A percentile compares a stretch with the other conserved stretches of the same genome.
phyloP scores from a whole-genome alignment of 208 protist genomes.

The Acanthamoeba lenticulata region DNA sequence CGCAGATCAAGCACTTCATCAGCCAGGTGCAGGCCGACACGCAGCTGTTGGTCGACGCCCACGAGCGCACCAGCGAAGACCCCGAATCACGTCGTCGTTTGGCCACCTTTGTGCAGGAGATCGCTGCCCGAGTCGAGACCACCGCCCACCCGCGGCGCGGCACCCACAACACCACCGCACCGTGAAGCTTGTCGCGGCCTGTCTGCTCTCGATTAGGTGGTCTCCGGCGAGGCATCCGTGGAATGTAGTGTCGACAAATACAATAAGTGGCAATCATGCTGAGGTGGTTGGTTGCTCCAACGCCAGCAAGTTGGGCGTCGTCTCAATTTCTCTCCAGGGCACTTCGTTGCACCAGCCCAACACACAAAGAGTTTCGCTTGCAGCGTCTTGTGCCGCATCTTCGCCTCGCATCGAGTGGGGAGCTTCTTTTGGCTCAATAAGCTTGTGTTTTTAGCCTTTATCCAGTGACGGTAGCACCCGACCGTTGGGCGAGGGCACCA shows the following conservation, averaged over 20 bases:
- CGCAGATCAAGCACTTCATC: constrained; percentile 19
- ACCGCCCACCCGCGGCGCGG: not conserved
- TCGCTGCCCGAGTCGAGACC: not conserved
- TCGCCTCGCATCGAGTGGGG: too few relatives aligned
- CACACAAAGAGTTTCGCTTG: too few relatives aligned
- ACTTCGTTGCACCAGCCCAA: too few relatives aligned
- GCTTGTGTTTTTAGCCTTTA: not conserved
- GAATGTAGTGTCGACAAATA: not conserved
- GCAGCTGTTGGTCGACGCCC: not conserved
- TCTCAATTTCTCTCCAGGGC: not conserved
- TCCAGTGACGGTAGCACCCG: not conserved
- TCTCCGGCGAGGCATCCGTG: not conserved
- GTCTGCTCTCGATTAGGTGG: not conserved
- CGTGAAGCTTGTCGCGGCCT: too few relatives aligned
- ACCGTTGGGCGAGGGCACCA: not conserved
- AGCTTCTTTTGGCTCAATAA: too few relatives aligned
- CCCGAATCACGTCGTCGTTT: not conserved
- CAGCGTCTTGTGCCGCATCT: too few relatives aligned
- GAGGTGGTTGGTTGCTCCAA: not conserved
- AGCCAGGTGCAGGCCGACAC: not conserved
- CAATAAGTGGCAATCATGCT: not conserved
- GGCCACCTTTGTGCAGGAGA: not conserved
- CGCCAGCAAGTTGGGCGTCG: not conserved
- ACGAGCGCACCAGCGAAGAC: not conserved
- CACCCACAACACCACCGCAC: not conserved